phyloP scores from a whole-genome alignment of 768 basidiomycete species.

The Hortiboletus flavorubellus region DNA sequence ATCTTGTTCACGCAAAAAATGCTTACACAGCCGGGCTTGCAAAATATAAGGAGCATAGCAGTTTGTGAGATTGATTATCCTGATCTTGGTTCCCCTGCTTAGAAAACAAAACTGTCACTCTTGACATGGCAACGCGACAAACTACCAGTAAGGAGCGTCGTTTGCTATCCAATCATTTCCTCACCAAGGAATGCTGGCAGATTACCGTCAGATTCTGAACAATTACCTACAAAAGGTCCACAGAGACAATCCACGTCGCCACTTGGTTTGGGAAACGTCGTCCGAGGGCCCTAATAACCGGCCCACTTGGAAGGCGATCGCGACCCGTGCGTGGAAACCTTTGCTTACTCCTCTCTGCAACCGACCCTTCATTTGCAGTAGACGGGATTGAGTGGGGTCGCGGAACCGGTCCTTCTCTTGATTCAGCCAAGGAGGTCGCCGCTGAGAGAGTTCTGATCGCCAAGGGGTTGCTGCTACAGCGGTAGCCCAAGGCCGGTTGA shows the following conservation, averaged over 20 bases:
- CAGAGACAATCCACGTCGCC: constrained; percentile 12
- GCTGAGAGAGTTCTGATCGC: constrained; percentile 18
- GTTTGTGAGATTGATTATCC: neutral
- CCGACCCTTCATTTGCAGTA: constrained; percentile 12
- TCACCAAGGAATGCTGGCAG: constrained; percentile 8
- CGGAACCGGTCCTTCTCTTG: constrained; percentile 15
- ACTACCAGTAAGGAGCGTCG: constrained; percentile 2
- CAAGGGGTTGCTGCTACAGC: neutral
- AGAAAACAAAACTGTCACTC: neutral
- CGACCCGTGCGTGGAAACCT: constrained; percentile 14
- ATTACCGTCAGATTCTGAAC: constrained; percentile 21
- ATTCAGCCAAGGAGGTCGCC: constrained; percentile 24
- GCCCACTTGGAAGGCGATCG: constrained; percentile 25
- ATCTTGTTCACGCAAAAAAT: constrained; percentile 5
- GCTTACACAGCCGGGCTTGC: constrained; percentile 7
- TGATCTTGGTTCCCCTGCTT: neutral
- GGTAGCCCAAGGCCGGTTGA: too few species aligned
- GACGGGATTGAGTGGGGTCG: constrained; percentile 20
- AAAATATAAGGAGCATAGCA: constrained; percentile 15
- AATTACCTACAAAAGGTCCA: constrained; percentile 20
- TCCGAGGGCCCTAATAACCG: constrained; percentile 16
- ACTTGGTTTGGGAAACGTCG: constrained; percentile 18
- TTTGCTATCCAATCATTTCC: neutral
- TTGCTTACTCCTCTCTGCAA: neutral
- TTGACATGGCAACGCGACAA: constrained; percentile 4